Conservation (phyloP, 257 asterid genomes). For the Capsicum rhomboideum region DNA sequence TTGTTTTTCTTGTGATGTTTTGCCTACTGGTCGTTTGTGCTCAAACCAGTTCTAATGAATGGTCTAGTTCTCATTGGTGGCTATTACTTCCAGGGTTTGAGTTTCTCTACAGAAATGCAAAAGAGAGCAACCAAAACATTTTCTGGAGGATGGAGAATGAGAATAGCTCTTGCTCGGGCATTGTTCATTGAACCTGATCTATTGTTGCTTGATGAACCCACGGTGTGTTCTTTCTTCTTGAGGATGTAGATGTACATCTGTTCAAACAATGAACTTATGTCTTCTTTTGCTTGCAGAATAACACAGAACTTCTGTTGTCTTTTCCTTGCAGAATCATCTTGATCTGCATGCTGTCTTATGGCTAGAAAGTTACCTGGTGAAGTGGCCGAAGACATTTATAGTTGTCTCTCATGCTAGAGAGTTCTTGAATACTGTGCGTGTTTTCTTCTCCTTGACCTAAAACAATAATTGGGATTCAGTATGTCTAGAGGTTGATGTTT, state of each 20-base stretch:
- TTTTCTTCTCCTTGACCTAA: slow-evolving; percentile 10
- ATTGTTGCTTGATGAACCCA: slow-evolving; percentile 94
- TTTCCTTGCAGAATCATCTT: slow-evolving; percentile 84
- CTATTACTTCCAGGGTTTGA: slow-evolving; percentile 65
- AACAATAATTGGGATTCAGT: background rate
- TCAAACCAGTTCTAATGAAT: background rate
- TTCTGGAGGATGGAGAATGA: slow-evolving; percentile 99
- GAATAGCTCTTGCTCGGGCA: slow-evolving; percentile 97
- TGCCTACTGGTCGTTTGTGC: background rate
- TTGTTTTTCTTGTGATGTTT: background rate
- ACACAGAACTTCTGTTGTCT: slow-evolving; percentile 7
- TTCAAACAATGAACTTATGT: background rate
- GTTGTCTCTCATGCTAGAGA: slow-evolving; percentile 99
- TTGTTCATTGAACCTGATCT: slow-evolving; percentile 94
- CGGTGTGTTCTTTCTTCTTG: slow-evolving; percentile 37
- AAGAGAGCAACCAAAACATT: slow-evolving; percentile 75
- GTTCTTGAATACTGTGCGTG: slow-evolving; percentile 76
- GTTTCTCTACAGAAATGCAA: slow-evolving; percentile 92
- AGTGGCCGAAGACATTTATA: slow-evolving; percentile 97
- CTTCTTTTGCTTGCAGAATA: slow-evolving; percentile 11
- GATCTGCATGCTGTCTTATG: slow-evolving; percentile 99
- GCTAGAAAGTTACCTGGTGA: slow-evolving; percentile 90
- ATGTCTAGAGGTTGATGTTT: background rate
- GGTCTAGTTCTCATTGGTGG: slow-evolving; percentile 4
- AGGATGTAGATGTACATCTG: slow-evolving; percentile 4